Conservation (phyloP, 23 red algal species). For the Pyropia haitanensis region DNA sequence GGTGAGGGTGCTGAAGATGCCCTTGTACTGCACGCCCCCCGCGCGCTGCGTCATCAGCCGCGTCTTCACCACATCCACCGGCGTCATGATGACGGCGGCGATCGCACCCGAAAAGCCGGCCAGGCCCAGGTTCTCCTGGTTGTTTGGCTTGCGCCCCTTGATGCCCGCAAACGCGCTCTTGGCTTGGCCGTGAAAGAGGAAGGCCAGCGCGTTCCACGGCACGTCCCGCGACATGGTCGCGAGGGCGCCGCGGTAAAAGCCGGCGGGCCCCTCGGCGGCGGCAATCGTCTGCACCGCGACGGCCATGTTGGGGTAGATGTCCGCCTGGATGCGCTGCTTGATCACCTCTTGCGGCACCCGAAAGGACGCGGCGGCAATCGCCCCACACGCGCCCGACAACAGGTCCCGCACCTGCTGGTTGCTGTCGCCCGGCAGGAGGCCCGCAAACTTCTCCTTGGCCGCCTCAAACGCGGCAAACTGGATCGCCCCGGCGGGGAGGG, state of each 20-base stretch:
- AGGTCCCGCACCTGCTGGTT: constrained; percentile 48
- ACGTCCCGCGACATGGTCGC: constrained; percentile 95
- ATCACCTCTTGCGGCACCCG: constrained; percentile 97
- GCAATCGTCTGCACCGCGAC: constrained; percentile 68
- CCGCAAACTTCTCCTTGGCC: constrained; percentile 57
- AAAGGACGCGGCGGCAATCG: constrained; percentile 61
- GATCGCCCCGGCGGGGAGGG: constrained; percentile 83
- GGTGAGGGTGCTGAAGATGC: constrained; percentile 60
- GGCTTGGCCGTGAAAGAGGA: constrained; percentile 84
- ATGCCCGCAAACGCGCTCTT: constrained; percentile 62
- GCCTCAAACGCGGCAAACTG: constrained; percentile 93
- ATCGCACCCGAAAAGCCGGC: constrained; percentile 67
- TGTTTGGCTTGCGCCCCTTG: constrained; percentile 43
- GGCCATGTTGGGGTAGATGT: constrained; percentile 85
- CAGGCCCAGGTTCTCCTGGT: constrained; percentile 81
- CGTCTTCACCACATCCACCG: constrained; percentile 99
- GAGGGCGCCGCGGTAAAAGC: constrained; percentile 77
- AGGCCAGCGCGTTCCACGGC: constrained; percentile 98
- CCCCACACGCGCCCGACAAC: constrained; percentile 78
- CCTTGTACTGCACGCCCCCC: constrained; percentile 66
- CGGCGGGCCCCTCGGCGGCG: constrained; percentile 36
- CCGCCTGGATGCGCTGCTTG: constrained; percentile 97
- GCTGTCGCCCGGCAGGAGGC: constrained; percentile 29
- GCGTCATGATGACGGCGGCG: constrained; percentile 93
- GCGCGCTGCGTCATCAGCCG: constrained; percentile 82